Evolutionary conservation across 108 stramenopile species (phyloP).

Genomic region (Skeletonema marinoi): DNA sequence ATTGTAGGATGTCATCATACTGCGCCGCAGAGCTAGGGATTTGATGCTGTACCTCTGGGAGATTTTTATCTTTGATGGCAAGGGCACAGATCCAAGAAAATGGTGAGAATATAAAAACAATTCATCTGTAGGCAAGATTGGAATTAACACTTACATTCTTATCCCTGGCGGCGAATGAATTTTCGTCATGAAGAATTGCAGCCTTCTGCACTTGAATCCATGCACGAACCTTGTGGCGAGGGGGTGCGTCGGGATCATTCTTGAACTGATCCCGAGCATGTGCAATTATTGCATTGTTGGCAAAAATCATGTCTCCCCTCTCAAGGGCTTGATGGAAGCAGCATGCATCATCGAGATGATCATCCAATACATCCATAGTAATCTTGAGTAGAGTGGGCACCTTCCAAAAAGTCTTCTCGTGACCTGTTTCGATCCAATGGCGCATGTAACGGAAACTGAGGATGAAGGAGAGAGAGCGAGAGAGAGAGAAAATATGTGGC

Average conservation of each 20-base stretch:
- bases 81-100: no score
- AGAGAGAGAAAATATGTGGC: no score
- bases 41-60: neutral
- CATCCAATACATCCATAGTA: slow-evolving; percentile 18
- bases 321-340: slow-evolving; percentile 5
- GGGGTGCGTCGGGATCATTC: neutral
- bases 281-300: slow-evolving; percentile 10
- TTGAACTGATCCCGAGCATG: slow-evolving; percentile 4
- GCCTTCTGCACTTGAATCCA: neutral
- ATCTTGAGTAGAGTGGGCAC: slow-evolving; percentile 5
- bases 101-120: no score
- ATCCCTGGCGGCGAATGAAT: no score
- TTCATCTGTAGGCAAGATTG: no score
- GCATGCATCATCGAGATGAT: slow-evolving; percentile 6
- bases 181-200: no score
- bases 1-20: no score
- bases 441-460: slow-evolving; percentile 25
- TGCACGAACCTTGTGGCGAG: slow-evolving; percentile 3
- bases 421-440: slow-evolving; percentile 28
- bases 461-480: no score
- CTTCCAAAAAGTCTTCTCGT: slow-evolving; percentile 6
- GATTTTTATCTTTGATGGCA: neutral
- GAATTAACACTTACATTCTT: no score
- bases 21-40: neutral
- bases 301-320: slow-evolving; percentile 5